Base-by-base conservation (phyloP, 2,329 filamentous ascomycete genomes). In the Alternaria arbusti region DNA sequence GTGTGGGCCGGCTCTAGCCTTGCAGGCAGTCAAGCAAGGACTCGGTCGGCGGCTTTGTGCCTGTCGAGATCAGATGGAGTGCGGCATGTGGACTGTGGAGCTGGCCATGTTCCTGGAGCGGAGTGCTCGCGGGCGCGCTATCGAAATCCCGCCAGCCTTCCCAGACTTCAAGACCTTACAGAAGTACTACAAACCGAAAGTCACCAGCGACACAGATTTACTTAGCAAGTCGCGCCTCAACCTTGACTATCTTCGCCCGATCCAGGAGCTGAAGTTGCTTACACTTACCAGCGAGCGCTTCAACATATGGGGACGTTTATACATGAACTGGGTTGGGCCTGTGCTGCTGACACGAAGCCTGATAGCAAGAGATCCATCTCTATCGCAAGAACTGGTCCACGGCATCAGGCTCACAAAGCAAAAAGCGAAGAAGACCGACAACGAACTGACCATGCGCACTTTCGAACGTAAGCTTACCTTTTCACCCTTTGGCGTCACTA, bases 241-340 rank as follows among this genome's bases (percentile, higher is more conserved):
- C 3, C 54, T 74, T 23, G 75, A 76, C 2, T 79, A 74, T 72
- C 56, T 72, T 20, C 63, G 56, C 13, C 67, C 66, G 0, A 74
- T 82, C 15, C 67, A 82, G 32, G 77, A 82, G 50, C 32, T 57
- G 0, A 74, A 78, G 28, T 72, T 83, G 1, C 72, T 82, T 0
- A 60, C 71, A 4, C 66, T 80, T 2, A 73, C 81, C 6, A 75
- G 74, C 6, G 61, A 72, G 6, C 63, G 67, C 3, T 82, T 83
- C 68, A 80, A 83, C 45, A 78, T 83, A 13, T 74, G 70, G 64
- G 79, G 79, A 1, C 74, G 71, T 44, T 63, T 67, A 2, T 83
- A 80, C 44, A 70, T 82, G 65, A 79, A 79, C 25, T 78, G 80
- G 64, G 64, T 84, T 13, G 74, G 69, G 0, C 79, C 80, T 1